These are phyloP conservation scores for Phytophthora sp. DNA, from an alignment of 352 stramenopile species.

Conservation along the genomic window DNA sequence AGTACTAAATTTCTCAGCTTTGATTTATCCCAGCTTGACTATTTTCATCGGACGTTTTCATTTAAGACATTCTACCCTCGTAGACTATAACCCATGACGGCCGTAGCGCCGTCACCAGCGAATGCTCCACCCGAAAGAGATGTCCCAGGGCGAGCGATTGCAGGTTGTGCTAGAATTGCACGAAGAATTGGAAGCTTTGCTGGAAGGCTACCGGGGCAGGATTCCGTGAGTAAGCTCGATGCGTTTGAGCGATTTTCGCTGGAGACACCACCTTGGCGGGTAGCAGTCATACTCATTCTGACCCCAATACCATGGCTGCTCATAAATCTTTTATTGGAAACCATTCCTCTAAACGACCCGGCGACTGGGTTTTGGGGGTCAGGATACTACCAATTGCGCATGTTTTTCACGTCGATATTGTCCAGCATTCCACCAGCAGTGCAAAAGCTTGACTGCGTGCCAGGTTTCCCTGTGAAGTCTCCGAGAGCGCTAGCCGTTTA, in stretches of 20 bases:
- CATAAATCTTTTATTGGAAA: slow-evolving; percentile 36
- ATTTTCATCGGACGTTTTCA: no score
- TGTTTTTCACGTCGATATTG: slow-evolving; percentile 23
- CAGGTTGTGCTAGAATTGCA: background rate
- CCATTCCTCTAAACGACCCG: slow-evolving; percentile 30
- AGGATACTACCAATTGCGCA: slow-evolving; percentile 34
- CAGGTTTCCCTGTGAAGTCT: slow-evolving; percentile 22
- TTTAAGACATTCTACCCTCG: no score
- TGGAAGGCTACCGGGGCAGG: slow-evolving; percentile 27
- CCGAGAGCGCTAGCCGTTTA: slow-evolving; percentile 7
- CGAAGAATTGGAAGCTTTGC: background rate
- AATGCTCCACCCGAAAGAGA: background rate
- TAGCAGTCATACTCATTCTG: slow-evolving; percentile 17
- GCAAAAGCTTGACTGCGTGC: slow-evolving; percentile 34
- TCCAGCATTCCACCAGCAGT: slow-evolving; percentile 13
- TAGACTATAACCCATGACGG: no score
- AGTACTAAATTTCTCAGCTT: no score
- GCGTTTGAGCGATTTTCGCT: slow-evolving; percentile 24
- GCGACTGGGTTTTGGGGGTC: slow-evolving; percentile 16
- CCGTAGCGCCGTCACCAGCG: background rate
- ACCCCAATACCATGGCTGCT: slow-evolving; percentile 32
- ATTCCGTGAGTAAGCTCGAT: slow-evolving; percentile 42
- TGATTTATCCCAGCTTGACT: no score
- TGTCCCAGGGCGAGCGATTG: background rate
- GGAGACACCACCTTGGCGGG: background rate